Evolutionary conservation across 1,139 yeast genomes (phyloP).

Genomic region (Kodamaea fungicola): DNA sequence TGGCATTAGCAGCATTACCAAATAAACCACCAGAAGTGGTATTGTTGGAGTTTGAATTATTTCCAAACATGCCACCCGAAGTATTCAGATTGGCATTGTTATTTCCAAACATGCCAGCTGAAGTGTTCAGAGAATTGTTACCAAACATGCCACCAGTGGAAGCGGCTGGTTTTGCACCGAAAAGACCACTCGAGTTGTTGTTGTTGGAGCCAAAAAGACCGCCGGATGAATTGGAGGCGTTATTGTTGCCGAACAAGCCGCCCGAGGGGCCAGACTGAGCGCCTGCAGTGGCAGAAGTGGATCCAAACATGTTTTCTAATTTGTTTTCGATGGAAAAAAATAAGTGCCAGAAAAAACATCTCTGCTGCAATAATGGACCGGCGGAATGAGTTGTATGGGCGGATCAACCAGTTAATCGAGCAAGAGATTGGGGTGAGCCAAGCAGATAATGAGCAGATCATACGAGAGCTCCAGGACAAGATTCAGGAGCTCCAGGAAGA

Average conservation of each 20-base stretch:
- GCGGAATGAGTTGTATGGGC: conserved; percentile 5
- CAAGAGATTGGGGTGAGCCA: conserved; percentile 6
- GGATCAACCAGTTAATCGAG: conserved; percentile 5
- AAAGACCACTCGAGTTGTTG: conserved; percentile 9
- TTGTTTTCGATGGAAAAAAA: conserved; percentile 2
- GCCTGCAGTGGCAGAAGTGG: conserved; percentile 10
- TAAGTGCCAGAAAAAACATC: neutral
- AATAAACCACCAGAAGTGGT: conserved; percentile 9
- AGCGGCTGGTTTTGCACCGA: conserved; percentile 7
- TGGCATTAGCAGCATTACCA: conserved; percentile 4
- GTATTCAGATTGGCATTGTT: conserved; percentile 8
- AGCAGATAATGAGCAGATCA: conserved; percentile 4
- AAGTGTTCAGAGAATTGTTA: conserved; percentile 10
- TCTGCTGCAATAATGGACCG: conserved; percentile 2
- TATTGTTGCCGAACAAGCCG: conserved; percentile 7
- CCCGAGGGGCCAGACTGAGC: conserved; percentile 3
- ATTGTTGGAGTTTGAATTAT: conserved; percentile 9
- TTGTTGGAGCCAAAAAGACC: conserved; percentile 11
- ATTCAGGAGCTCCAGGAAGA: conserved; percentile 4
- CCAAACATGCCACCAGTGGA: conserved; percentile 25
- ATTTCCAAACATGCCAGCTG: conserved; percentile 14
- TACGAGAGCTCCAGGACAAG: conserved; percentile 5
- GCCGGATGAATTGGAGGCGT: conserved; percentile 5
- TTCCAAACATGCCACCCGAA: conserved; percentile 13
- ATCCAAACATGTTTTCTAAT: conserved; percentile 8